Base-by-base conservation (phyloP, 1,139 yeast genomes). In the Debaryomyces psychrophilus region DNA sequence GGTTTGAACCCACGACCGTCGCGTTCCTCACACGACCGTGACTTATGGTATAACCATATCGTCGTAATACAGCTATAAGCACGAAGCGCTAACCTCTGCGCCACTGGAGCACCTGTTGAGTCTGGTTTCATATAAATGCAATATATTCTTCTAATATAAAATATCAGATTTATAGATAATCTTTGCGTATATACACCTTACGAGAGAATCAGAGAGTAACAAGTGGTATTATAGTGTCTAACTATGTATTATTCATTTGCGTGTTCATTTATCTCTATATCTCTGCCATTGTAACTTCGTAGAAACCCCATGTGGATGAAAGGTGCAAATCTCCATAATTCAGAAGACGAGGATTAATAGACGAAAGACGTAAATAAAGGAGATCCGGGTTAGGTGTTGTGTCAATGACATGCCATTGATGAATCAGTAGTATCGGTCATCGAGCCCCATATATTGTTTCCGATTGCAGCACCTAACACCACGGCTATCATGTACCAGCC, bases 401-500 rank as follows among this genome's bases (percentile, higher is more conserved):
- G 14, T 50, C 46, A 81, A 56, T 81, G 86, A 51, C 86, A 81
- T 5, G 82, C 73, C 71, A 81, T 60, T 4, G 71, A 59, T 11
- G 57, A 46, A 4, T 66, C 62, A 4, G 58, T 49, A 4, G 48
- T 28, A 43, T 48, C 52, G 11, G 41, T 41, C 1, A 54, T 40
- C 53, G 64, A 46, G 50, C 78, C 83, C 87, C 90, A 88, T 11
- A 80, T 37, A 56, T 76, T 81, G 56, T 83, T 76, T 1, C 95
- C 95, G 22, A 82, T 35, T 14, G 73, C 75, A 1, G 93, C 93
- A 1, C 95, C 95, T 3, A 76, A 53, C 0, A 81, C 83, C 23
- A 86, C 87, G 2, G 92, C 83, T 12, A 82, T 46, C 93, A 87
- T 87, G 43, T 83, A 76, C 90, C 90, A 87, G 4, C 93, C 90